Evolutionary conservation across 2,329 filamentous ascomycete genomes (phyloP).

Genomic region (Xylaria sp.): DNA sequence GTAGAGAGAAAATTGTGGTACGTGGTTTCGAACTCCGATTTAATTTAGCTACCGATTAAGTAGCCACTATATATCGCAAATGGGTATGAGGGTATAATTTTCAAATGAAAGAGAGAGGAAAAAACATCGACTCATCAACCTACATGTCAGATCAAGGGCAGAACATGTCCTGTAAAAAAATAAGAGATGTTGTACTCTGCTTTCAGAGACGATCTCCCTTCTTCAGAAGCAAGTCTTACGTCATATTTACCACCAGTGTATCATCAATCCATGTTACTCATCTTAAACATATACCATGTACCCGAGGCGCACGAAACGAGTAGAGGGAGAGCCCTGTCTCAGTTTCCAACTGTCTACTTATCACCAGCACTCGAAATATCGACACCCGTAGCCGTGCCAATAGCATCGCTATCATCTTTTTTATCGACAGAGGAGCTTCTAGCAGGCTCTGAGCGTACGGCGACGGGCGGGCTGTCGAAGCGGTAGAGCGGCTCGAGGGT

Average conservation of each 20-base stretch:
- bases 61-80: conserved; percentile 14
- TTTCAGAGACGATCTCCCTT: not conserved
- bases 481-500: conserved; percentile 48
- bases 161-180: not conserved
- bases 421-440: conserved; percentile 29
- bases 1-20: not conserved
- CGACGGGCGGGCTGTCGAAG: conserved; percentile 40
- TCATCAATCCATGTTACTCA: not conserved
- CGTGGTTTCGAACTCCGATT: not conserved
- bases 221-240: not conserved
- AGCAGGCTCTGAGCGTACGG: conserved; percentile 5
- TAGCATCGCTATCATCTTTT: conserved; percentile 8
- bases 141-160: not conserved
- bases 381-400: conserved; percentile 15
- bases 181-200: not conserved
- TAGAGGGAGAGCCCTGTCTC: not conserved
- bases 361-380: conserved; percentile 3
- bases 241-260: conserved; percentile 1
- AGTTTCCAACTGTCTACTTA: not conserved
- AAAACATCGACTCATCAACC: not conserved
- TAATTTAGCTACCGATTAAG: conserved; percentile 5
- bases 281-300: not conserved
- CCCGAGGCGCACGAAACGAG: not conserved
- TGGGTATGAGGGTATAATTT: conserved; percentile 26
- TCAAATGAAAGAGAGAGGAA: not conserved